Evolutionary conservation across 129 eudicot genomes (phyloP).

Genomic region (Tanacetum coccineum): DNA sequence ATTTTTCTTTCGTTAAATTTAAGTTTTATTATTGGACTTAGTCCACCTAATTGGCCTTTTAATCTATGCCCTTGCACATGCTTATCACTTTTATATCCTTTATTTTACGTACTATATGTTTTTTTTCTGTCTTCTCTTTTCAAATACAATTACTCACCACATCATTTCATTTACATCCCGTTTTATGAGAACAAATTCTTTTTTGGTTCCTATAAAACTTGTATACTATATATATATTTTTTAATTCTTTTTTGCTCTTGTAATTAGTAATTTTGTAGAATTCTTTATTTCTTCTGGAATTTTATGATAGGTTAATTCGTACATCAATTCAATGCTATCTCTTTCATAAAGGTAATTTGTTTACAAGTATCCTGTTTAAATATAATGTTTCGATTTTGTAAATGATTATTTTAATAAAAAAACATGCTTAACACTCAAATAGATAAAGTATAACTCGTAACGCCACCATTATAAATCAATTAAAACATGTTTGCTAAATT

Average conservation of each 20-base stretch:
- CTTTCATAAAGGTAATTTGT: not conserved
- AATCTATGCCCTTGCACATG: conserved; percentile 48
- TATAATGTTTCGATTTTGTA: not conserved
- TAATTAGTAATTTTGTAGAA: no score
- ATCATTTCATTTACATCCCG: not conserved
- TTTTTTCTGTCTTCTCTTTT: not conserved
- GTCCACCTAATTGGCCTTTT: conserved; percentile 31
- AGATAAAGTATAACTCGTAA: not conserved
- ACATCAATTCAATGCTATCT: not conserved
- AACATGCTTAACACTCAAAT: not conserved
- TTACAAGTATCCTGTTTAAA: not conserved
- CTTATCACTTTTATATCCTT: conserved; percentile 35
- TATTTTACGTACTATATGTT: not conserved
- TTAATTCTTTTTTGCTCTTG: no score
- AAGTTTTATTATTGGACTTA: not conserved
- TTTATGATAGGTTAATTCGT: not conserved
- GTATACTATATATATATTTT: not conserved
- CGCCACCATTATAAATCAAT: not conserved
- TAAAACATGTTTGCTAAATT: not conserved
- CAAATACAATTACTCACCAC: not conserved
- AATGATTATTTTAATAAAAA: not conserved
- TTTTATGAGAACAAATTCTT: not conserved
- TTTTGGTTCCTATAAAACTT: not conserved
- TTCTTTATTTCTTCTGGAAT: no score
- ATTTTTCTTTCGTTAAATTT: conserved; percentile 2